Base-by-base conservation (phyloP, 208 protist species). In the Leishmania martiniquensis region DNA sequence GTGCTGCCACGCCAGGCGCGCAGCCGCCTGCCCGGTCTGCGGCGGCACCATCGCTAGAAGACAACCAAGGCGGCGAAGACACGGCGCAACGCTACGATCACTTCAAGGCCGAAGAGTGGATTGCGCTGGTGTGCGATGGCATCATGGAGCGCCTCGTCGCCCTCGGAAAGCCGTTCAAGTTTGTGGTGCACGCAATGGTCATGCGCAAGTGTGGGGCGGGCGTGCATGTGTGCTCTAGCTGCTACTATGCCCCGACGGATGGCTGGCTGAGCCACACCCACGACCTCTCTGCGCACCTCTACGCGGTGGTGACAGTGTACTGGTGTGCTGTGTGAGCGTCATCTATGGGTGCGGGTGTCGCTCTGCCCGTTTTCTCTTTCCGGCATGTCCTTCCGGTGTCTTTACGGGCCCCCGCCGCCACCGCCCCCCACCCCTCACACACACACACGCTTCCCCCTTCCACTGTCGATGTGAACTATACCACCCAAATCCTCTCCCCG, bases 131-230 rank as follows among this genome's bases (percentile, higher is more conserved):
- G 65, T 95, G 91, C 81, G 93, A 97, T 72, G 85, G 85, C 73
- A 94, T 95, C 67, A 88, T 92, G 86, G 90, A 97, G 84, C 86
- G 89, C 4, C 74, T 95, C 37, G 75, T 97, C n/a, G 85, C 81
- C 1, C 81, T 97, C 52, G 83, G 86, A 6, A 93, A 94, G 76
- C 93, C 93, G 47, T 97, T 94, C 81, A 97, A 97, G 87, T 97
- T 87, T 83, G 89, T 97, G 13, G 86, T 89, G 44, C 90, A 95
- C 72, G 83, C 85, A 25, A 90, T 97, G 85, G 84, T 95, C 47
- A 95, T 94, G 93, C 87, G 93, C 25, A 95, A 95, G 83, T 88
- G 83, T 65, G 93, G 93, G 7, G 93, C 91, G 1, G 93, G 91
- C 34, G 87, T 97, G 77, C 91, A 97, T 66, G 87, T 97, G 29